A percentile compares a stretch with the other conserved stretches of the same genome.
phyloP scores from a whole-genome alignment of 2,329 filamentous ascomycete species.

The Coniella vitis region DNA sequence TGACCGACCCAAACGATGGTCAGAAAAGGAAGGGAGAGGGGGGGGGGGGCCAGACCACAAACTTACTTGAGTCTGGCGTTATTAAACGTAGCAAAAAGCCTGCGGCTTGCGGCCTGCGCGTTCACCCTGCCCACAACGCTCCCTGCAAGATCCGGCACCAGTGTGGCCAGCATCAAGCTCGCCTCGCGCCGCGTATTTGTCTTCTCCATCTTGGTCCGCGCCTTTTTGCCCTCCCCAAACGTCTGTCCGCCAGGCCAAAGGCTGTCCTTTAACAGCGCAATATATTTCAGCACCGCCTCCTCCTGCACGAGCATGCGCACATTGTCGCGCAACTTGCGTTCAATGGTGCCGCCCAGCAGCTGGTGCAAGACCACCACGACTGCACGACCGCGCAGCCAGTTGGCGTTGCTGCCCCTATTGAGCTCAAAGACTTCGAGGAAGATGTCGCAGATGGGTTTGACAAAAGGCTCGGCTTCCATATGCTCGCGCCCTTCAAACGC shows the following conservation, averaged over 20 bases:
- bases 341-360: constrained; percentile 89
- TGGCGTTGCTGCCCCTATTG: constrained; percentile 96
- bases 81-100: constrained; percentile 86
- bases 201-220: constrained; percentile 66
- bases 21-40: not conserved
- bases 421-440: constrained; percentile 95
- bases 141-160: constrained; percentile 84
- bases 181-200: constrained; percentile 78
- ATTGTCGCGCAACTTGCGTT: constrained; percentile 86
- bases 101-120: constrained; percentile 81
- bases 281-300: constrained; percentile 68
- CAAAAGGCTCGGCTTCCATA: constrained; percentile 68
- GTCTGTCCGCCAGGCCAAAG: constrained; percentile 70
- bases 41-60: constrained; percentile 20
- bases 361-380: constrained; percentile 96
- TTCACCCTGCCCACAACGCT: constrained; percentile 91
- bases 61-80: constrained; percentile 81
- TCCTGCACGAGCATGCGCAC: constrained; percentile 69
- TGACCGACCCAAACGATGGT: too few relatives aligned
- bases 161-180: constrained; percentile 77
- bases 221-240: constrained; percentile 33
- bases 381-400: constrained; percentile 91
- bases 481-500: constrained; percentile 82
- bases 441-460: constrained; percentile 96
- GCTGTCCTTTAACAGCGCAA: constrained; percentile 63